A percentile compares a stretch with the other conserved stretches of the same genome.
These are phyloP conservation scores for Melianthus villosus DNA, from an alignment of 441 rosid species.

Conservation along the genomic window DNA sequence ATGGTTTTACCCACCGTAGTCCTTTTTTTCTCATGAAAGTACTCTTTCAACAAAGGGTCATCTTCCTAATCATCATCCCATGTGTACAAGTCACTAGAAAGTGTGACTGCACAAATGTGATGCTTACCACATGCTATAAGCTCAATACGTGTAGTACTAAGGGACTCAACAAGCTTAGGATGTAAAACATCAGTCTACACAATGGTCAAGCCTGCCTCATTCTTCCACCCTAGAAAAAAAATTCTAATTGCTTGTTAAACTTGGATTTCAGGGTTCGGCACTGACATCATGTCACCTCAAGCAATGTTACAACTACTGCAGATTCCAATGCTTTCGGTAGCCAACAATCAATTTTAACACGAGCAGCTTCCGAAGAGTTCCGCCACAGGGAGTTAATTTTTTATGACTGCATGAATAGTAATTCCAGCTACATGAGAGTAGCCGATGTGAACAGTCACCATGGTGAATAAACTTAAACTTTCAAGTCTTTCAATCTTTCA, in stretches of 20 bases:
- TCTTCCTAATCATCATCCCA: conserved; percentile 99
- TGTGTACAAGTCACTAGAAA: conserved; percentile 87
- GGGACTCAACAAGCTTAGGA: conserved; percentile 73
- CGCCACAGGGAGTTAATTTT: too few relatives aligned
- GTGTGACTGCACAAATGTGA: conserved; percentile 85
- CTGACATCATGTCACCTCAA: conserved; percentile 87
- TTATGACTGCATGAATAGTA: too few relatives aligned
- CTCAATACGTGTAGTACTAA: conserved; percentile 61
- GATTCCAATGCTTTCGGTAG: conserved; percentile 90
- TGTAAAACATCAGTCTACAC: conserved; percentile 77
- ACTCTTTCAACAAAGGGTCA: too few relatives aligned
- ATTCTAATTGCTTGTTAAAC: conserved; percentile 84
- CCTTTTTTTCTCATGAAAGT: too few relatives aligned
- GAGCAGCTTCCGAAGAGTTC: conserved; percentile 40
- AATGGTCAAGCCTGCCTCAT: conserved; percentile 95
- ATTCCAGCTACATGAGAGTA: too few relatives aligned
- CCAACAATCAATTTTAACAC: conserved; percentile 53
- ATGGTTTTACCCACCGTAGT: too few relatives aligned
- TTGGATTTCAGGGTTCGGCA: too few relatives aligned
- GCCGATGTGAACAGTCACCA: too few relatives aligned
- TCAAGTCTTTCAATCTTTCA: too few relatives aligned
- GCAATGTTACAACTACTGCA: conserved; percentile 79
- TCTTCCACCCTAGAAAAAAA: conserved; percentile 93
- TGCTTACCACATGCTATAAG: conserved; percentile 90
- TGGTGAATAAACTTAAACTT: too few relatives aligned